These are phyloP conservation scores for Corrigiola litoralis DNA, from an alignment of 179 eudicot genomes.

Conservation along the genomic window DNA sequence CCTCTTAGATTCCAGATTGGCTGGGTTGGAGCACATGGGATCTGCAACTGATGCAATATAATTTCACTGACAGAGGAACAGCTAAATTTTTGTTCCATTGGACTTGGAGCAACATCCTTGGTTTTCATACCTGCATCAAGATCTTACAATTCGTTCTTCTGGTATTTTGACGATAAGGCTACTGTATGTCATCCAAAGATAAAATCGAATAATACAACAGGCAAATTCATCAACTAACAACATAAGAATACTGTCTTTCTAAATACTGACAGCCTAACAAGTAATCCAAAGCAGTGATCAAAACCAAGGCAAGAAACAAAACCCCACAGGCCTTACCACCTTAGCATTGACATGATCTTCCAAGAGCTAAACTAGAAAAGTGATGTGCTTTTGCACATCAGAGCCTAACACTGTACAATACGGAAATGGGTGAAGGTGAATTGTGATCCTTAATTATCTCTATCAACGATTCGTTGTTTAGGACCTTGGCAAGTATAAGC, in stretches of 20 bases:
- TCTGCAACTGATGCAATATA: too few species aligned
- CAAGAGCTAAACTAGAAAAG: neutral
- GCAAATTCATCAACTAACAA: neutral
- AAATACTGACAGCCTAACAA: neutral
- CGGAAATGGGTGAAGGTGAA: neutral
- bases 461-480: slow-evolving; percentile 21
- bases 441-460: slow-evolving; percentile 8
- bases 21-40: too few species aligned
- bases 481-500: slow-evolving; percentile 1
- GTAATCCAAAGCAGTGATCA: neutral
- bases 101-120: too few species aligned
- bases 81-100: too few species aligned
- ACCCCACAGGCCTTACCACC: neutral
- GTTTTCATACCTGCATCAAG: too few species aligned
- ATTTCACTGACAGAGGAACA: too few species aligned
- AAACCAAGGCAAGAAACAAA: neutral
- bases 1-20: too few species aligned
- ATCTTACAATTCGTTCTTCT: too few species aligned
- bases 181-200: too few species aligned
- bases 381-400: slow-evolving; percentile 1
- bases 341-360: neutral
- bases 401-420: slow-evolving; percentile 22
- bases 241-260: neutral
- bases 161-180: too few species aligned
- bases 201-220: neutral